These are phyloP conservation scores for Penstemon davidsonii DNA, from an alignment of 257 asterid genomes.

Conservation along the genomic window DNA sequence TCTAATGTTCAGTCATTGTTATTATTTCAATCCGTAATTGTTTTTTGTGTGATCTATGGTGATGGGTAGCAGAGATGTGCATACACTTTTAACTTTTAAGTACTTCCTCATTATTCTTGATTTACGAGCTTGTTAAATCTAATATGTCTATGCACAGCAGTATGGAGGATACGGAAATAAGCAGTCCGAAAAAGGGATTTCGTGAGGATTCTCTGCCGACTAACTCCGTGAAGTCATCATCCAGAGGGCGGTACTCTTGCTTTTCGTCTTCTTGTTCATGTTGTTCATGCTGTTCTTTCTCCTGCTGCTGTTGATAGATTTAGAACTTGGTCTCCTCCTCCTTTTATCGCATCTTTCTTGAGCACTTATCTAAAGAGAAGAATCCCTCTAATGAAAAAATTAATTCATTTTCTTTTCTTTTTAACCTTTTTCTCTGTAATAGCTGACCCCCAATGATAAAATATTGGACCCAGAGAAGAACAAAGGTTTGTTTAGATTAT, in stretches of 20 bases:
- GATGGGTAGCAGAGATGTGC: background rate
- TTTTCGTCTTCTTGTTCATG: slow-evolving; percentile 29
- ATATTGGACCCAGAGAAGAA: background rate
- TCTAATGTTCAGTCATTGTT: background rate
- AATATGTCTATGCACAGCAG: slow-evolving; percentile 28
- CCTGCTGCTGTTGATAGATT: slow-evolving; percentile 34
- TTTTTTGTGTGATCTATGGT: background rate
- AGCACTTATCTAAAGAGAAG: slow-evolving; percentile 17
- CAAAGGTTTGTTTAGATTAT: background rate
- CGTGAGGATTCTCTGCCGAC: slow-evolving; percentile 3
- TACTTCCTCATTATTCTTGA: slow-evolving; percentile 4
- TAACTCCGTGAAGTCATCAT: slow-evolving; percentile 27
- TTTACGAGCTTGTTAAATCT: slow-evolving; percentile 19
- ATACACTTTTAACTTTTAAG: background rate
- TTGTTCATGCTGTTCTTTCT: slow-evolving; percentile 29
- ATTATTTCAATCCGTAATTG: background rate
- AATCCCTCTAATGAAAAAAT: slow-evolving; percentile 16
- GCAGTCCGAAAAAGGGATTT: slow-evolving; percentile 6
- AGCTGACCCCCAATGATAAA: background rate
- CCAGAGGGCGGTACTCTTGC: slow-evolving; percentile 31
- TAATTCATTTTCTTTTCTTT: background rate
- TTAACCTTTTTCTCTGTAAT: background rate
- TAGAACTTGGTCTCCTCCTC: slow-evolving; percentile 23
- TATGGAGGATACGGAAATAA: slow-evolving; percentile 23
- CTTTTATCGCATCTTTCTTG: background rate